Conservation (phyloP, 768 basidiomycete genomes). For the Leccinum olivaceopallidum region DNA sequence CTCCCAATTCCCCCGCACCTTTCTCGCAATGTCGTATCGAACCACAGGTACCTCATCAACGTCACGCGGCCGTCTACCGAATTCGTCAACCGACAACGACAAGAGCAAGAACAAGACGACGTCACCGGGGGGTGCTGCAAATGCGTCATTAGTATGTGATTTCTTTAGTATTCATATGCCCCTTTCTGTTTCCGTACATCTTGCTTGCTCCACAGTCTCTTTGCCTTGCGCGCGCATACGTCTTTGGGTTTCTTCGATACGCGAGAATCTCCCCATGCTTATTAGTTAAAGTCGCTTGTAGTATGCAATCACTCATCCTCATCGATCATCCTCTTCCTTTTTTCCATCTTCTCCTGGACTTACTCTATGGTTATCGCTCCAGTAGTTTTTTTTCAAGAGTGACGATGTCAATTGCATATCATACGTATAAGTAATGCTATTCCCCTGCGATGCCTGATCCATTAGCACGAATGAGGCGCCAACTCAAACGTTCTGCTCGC, state of each 20-base stretch:
- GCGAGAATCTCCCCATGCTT: constrained; percentile 17
- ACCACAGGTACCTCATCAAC: constrained; percentile 33
- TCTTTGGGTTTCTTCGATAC: constrained; percentile 11
- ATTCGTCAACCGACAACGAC: constrained; percentile 27
- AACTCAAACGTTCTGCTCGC: constrained; percentile 22
- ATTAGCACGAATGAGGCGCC: constrained; percentile 1
- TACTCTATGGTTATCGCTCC: constrained; percentile 23
- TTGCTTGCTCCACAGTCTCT: constrained; percentile 25
- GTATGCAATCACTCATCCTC: constrained; percentile 24
- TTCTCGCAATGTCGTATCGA: constrained; percentile 55
- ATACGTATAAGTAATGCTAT: constrained; percentile 14
- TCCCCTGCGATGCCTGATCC: neutral
- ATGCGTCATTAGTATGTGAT: constrained; percentile 80
- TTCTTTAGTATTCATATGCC: constrained; percentile 23
- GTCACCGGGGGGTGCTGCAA: constrained; percentile 66
- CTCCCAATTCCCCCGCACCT: constrained; percentile 57
- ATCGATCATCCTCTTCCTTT: neutral
- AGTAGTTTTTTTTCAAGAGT: constrained; percentile 18
- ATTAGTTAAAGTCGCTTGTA: constrained; percentile 26
- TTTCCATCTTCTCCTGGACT: constrained; percentile 10
- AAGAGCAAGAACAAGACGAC: constrained; percentile 42
- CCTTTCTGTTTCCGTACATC: constrained; percentile 20
- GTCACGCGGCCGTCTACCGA: constrained; percentile 34
- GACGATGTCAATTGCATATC: constrained; percentile 17
- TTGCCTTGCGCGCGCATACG: constrained; percentile 2